These are phyloP conservation scores for Raffaelea ambrosiae DNA, from an alignment of 2,329 filamentous ascomycete species.

Conservation along the genomic window DNA sequence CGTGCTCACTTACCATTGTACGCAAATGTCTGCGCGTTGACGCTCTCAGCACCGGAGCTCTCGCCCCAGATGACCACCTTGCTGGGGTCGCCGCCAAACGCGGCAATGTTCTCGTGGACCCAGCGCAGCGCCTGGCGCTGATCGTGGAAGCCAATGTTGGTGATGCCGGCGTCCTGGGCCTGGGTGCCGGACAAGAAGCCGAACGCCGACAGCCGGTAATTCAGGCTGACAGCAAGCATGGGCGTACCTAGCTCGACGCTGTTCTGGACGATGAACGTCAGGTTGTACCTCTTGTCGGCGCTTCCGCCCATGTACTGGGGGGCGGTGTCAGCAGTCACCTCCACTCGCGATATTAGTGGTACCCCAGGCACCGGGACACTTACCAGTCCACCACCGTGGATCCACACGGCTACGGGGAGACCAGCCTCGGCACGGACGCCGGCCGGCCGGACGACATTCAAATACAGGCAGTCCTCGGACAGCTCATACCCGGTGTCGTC, in stretches of 20 bases:
- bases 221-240: conserved; percentile 36
- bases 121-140: conserved; percentile 40
- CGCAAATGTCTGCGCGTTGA: conserved; percentile 41
- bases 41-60: conserved; percentile 40
- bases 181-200: conserved; percentile 41
- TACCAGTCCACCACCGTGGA: conserved; percentile 35
- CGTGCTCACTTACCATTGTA: conserved; percentile 41
- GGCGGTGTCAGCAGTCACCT: no score
- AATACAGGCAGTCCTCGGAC: conserved; percentile 51
- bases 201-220: conserved; percentile 40
- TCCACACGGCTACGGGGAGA: conserved; percentile 49
- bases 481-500: conserved; percentile 15
- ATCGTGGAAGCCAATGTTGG: conserved; percentile 43
- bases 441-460: conserved; percentile 52
- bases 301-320: conserved; percentile 31
- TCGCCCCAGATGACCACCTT: conserved; percentile 46
- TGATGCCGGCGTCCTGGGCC: conserved; percentile 30
- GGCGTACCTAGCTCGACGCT: conserved; percentile 32
- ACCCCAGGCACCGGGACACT: not conserved
- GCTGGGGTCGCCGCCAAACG: conserved; percentile 37
- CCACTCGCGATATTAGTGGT: not conserved
- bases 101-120: conserved; percentile 40
- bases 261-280: conserved; percentile 46
- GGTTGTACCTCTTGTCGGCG: conserved; percentile 45
- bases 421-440: conserved; percentile 25